Evolutionary conservation across 129 eudicot species (phyloP).

Genomic region (Rutidosis leptorrhynchoides): DNA sequence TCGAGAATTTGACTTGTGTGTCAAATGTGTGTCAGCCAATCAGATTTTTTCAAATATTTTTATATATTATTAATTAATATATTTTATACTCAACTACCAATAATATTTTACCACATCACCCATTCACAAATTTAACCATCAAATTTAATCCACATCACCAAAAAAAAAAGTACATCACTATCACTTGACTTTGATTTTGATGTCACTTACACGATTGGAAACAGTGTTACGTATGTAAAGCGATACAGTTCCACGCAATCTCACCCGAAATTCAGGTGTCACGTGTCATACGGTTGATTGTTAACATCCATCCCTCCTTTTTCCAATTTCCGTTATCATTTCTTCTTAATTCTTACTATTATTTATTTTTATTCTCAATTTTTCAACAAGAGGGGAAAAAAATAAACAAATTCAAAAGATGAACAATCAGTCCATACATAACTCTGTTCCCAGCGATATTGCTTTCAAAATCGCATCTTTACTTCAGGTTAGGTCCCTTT

Average conservation of each 20-base stretch:
- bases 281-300: neutral
- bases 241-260: slow-evolving; percentile 36
- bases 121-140: too few relatives aligned
- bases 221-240: slow-evolving; percentile 5
- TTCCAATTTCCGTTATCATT: neutral
- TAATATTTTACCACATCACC: too few relatives aligned
- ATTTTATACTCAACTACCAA: too few relatives aligned
- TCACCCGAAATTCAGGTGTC: slow-evolving; percentile 24
- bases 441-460: slow-evolving; percentile 64
- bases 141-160: too few relatives aligned
- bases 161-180: too few relatives aligned
- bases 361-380: neutral
- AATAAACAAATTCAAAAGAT: slow-evolving; percentile 10
- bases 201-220: too few relatives aligned
- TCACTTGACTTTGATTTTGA: too few relatives aligned
- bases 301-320: slow-evolving; percentile 1
- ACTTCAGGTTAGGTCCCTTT: slow-evolving; percentile 46
- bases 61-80: too few relatives aligned
- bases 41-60: too few relatives aligned
- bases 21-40: too few relatives aligned
- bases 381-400: too few relatives aligned
- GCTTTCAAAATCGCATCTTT: slow-evolving; percentile 73
- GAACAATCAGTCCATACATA: slow-evolving; percentile 32
- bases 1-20: too few relatives aligned
- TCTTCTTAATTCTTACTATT: neutral